A percentile compares a stretch with the other conserved stretches of the same genome.
phyloP scores from a whole-genome alignment of 225 moss, liverwort and hornwort species.

The Polytrichum commune region DNA sequence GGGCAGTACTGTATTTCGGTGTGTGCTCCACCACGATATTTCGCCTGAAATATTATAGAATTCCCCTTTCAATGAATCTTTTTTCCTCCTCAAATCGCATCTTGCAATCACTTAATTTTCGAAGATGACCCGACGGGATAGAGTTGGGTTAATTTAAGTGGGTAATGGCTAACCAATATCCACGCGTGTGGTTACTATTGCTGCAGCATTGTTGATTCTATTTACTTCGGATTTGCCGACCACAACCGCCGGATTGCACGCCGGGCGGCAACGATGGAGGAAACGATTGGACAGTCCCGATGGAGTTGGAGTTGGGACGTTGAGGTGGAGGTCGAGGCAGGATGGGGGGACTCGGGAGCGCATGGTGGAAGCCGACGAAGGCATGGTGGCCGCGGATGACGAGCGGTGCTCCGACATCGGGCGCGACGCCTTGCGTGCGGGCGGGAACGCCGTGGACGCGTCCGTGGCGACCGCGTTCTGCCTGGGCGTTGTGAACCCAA shows the following conservation, averaged over 20 bases:
- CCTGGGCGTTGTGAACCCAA: slow-evolving; percentile 68
- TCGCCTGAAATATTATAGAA: too few species aligned
- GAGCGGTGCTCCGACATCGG: slow-evolving; percentile 72
- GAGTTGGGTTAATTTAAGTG: too few species aligned
- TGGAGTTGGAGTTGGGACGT: too few species aligned
- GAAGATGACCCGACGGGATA: too few species aligned
- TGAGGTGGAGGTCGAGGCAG: too few species aligned
- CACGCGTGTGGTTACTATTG: neutral
- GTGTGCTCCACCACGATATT: too few species aligned
- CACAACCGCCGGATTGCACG: neutral
- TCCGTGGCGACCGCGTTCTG: slow-evolving; percentile 67
- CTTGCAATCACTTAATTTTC: too few species aligned
- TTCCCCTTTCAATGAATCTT: too few species aligned
- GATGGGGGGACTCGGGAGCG: slow-evolving; percentile 14
- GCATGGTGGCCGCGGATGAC: slow-evolving; percentile 74
- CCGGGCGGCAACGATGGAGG: neutral
- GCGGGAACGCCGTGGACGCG: slow-evolving; percentile 75
- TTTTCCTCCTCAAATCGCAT: too few species aligned
- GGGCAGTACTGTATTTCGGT: too few species aligned
- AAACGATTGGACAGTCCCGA: too few species aligned
- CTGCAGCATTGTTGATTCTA: slow-evolving; percentile 28
- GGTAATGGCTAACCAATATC: too few species aligned
- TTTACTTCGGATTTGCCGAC: slow-evolving; percentile 16
- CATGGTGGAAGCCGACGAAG: slow-evolving; percentile 49
- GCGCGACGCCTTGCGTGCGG: slow-evolving; percentile 31